Base-by-base conservation (phyloP, 208 protist species). In the Trypanosoma cruzi region DNA sequence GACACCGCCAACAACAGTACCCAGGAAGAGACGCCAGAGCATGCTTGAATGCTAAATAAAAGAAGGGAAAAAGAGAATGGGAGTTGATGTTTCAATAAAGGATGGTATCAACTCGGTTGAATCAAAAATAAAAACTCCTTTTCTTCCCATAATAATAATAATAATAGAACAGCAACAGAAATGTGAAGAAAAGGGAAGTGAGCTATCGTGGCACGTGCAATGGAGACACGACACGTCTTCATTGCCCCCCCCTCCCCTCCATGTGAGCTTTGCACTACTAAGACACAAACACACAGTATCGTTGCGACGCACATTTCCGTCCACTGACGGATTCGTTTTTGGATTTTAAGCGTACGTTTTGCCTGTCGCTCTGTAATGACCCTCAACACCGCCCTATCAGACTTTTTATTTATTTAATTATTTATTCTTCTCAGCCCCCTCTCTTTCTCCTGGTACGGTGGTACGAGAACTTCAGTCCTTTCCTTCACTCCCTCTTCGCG, bases 1-100 rank as follows among this genome's bases (percentile, higher is more conserved):
- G 16, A 66, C 64, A 37, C 73, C 79, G 20, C 84, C 84, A 2
- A 79, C 57, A 26, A 79, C 24, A 42, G 77, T 57, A 55, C 82
- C 61, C 11, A 79, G 32, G 54, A 85, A 67, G 31, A 88, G 79
- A 49, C 82, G 82, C 69, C 81, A 85, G 24, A 88, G 53, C 84
- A 93, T 92, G 2, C 53, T 16, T 57, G 13, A 28, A 34, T 22
- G 44, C 26, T 42, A n/a, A n/a, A 16, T 18, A 26, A 64, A 64
- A 26, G 31, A 72, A 48, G 68, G 71, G 49, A 75, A 48, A 61
- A 28, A 73, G 11, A 67, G 10, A 68, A 70, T 32, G 64, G 18
- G 14, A 59, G 26, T 26, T 37, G 24, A 22, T 28, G 34, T 46
- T 2, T n/a, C n/a, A n/a, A n/a, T n/a, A n/a, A n/a, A n/a, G n/a